Base-by-base conservation (phyloP, 1,284 basidiomycete genomes). In the Earliella scabrosa region DNA sequence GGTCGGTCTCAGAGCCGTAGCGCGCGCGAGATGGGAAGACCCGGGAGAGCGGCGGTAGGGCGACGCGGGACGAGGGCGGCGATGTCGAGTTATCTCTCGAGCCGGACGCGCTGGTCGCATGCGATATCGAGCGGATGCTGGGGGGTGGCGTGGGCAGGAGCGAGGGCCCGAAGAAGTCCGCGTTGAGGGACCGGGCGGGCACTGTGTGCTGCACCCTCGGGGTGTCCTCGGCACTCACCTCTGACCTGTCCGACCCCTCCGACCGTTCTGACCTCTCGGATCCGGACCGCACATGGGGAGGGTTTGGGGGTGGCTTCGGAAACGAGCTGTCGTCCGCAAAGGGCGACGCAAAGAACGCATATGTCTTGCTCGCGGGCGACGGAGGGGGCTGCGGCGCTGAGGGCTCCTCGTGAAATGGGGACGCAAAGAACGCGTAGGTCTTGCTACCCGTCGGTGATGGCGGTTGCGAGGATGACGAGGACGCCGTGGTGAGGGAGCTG, bases 11-110 rank as follows among this genome's bases (percentile, higher is more conserved):
- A 3, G 60, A 59, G 8, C 63, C 66, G 51, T 69, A 69, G 21
- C 67, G 61, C 45, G 61, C 54, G 32, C 72, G 71, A 20, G 71
- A 73, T 18, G 73, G 73, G 55, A 74, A 73, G 41, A 74, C 61
- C 7, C 73, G 66, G 13, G 69, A 62, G 5, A 73, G 53, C 9
- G 69, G 63, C 6, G 69, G 69, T 10, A 71, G 66, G 8, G 60
- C 52, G 11, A 57, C 39, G 24, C 57, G 55, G 18, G 61, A 58
- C 13, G 60, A 50, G 2, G 66, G 66, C 2, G 70, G 68, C 3
- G 69, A 64, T n/a, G 50, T 63, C 10, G 71, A 67, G 48, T 52
- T 64, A 31, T 70, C 65, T 26, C 65, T 66, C 21, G 68, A 66
- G 21, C 48, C 51, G 11, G 64, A 49, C 9, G 61, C 59, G 40